phyloP scores from a whole-genome alignment of 345 rosid species.

The Jatropha curcas region DNA sequence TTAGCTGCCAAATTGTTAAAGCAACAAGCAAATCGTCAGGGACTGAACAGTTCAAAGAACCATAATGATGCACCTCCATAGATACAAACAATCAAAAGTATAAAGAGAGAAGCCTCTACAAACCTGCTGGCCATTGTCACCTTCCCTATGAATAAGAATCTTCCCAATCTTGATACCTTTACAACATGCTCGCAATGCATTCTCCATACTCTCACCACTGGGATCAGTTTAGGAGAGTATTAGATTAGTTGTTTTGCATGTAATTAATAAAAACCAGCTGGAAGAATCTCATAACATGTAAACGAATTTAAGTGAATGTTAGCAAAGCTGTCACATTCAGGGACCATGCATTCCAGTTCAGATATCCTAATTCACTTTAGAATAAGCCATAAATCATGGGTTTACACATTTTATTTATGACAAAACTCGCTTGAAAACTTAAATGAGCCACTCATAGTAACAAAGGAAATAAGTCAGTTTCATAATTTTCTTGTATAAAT shows the following conservation, averaged over 20 bases:
- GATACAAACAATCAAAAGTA: background rate
- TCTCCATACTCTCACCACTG: conserved; percentile 99
- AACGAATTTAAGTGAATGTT: background rate
- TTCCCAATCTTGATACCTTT: conserved; percentile 97
- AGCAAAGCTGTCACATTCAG: background rate
- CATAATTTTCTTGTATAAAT: background rate
- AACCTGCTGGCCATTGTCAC: conserved; percentile 97
- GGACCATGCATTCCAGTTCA: background rate
- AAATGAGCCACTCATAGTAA: background rate
- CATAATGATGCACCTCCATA: too few relatives aligned
- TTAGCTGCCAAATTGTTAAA: conserved; percentile 52
- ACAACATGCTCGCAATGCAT: conserved; percentile 96
- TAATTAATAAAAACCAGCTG: background rate
- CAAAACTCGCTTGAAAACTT: background rate
- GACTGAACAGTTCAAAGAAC: background rate
- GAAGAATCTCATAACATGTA: background rate
- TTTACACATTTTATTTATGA: background rate
- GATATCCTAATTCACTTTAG: background rate
- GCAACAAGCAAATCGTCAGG: conserved; percentile 15
- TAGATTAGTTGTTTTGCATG: background rate
- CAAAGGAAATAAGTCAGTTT: background rate
- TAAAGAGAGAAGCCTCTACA: conserved; percentile 18
- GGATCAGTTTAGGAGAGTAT: conserved; percentile 17
- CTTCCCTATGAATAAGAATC: conserved; percentile 96
- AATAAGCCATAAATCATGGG: background rate